Percentiles rank a stretch among this genome's conserved stretches.
These are phyloP conservation scores for Simplicillium aogashimaense DNA, from an alignment of 2,329 filamentous ascomycete species.

Conservation along the genomic window DNA sequence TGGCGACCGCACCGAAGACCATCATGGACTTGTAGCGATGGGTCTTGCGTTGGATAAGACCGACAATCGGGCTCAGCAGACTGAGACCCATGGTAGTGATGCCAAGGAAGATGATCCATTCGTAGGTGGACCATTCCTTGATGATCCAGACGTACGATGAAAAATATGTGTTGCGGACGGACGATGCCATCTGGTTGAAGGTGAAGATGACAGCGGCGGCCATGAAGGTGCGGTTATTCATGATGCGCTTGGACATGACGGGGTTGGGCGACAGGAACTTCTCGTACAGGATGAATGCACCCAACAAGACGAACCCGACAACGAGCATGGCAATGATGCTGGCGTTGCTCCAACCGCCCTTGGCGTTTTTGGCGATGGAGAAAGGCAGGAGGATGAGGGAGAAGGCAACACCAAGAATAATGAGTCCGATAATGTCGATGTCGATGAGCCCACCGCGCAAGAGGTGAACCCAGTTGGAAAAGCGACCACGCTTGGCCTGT, in stretches of 20 bases:
- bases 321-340: constrained; percentile 32
- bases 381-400: constrained; percentile 54
- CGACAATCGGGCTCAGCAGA: constrained; percentile 23
- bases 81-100: constrained; percentile 28
- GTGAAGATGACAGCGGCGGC: constrained; percentile 17
- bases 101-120: constrained; percentile 29
- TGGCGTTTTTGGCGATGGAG: constrained; percentile 33
- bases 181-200: constrained; percentile 23
- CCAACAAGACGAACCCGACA: constrained; percentile 23
- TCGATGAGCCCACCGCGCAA: constrained; percentile 34
- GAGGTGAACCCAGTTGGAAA: constrained; percentile 11
- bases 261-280: too few relatives aligned
- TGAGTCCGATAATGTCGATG: constrained; percentile 48
- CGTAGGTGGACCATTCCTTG: constrained; percentile 29
- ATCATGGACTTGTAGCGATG: constrained; percentile 31
- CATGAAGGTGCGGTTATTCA: constrained; percentile 8
- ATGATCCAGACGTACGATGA: constrained; percentile 26
- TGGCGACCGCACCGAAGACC: constrained; percentile 16
- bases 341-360: constrained; percentile 27
- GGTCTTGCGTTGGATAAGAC: constrained; percentile 21
- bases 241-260: constrained; percentile 8
- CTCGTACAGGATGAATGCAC: constrained; percentile 25
- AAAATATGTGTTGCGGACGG: constrained; percentile 25
- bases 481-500: background rate
- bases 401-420: constrained; percentile 47